A percentile compares a stretch with the other conserved stretches of the same genome.
Evolutionary conservation across 345 rosid species (phyloP).

Genomic region (Brassica carinata): DNA sequence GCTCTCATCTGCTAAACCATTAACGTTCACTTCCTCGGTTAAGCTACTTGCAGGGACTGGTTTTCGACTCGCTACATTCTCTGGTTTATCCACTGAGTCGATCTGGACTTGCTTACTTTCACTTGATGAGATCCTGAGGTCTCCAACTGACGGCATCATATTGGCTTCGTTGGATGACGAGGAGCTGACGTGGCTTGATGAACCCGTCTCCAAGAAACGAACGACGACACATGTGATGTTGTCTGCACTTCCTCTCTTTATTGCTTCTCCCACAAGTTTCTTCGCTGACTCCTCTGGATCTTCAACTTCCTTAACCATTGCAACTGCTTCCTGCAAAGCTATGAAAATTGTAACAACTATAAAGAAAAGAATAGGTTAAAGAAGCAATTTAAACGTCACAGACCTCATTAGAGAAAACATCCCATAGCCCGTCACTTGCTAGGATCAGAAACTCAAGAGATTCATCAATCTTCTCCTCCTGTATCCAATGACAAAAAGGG

Average conservation of each 20-base stretch:
- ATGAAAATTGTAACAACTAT: not conserved
- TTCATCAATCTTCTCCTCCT: conserved; percentile 90
- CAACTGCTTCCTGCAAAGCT: conserved; percentile 74
- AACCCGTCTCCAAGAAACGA: conserved; percentile 50
- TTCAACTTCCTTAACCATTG: conserved; percentile 68
- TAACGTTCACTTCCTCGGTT: not conserved
- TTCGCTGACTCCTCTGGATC: conserved; percentile 90
- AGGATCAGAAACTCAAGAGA: conserved; percentile 95
- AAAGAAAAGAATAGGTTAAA: not conserved
- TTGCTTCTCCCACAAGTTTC: conserved; percentile 78
- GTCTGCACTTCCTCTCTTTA: conserved; percentile 93
- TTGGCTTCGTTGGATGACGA: conserved; percentile 8
- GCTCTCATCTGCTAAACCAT: not conserved
- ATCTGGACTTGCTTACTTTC: conserved; percentile 10
- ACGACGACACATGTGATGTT: conserved; percentile 92
- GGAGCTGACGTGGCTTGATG: conserved; percentile 22
- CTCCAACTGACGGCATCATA: conserved; percentile 9
- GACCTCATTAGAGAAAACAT: conserved; percentile 94
- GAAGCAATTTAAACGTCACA: not conserved
- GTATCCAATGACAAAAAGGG: conserved; percentile 25
- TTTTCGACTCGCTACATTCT: not conserved
- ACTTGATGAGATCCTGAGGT: conserved; percentile 18
- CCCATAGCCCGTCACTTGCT: conserved; percentile 99
- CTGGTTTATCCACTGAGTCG: conserved; percentile 11
- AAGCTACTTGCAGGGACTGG: conserved; percentile 8